Conservation (phyloP, 176 grass and related monocot genomes). For the Paspalum notatum region DNA sequence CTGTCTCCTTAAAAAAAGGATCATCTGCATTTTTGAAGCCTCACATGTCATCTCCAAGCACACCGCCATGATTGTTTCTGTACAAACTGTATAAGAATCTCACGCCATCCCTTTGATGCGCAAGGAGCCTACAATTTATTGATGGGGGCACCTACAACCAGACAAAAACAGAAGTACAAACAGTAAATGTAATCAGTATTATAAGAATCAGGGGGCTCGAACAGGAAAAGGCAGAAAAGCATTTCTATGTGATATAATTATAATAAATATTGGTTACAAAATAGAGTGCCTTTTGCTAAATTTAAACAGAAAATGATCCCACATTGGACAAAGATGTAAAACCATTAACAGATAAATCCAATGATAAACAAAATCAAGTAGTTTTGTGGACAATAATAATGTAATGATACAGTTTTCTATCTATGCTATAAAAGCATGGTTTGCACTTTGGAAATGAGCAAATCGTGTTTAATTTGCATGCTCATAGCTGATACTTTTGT, state of each 20-base stretch:
- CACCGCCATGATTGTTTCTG: constrained; percentile 86
- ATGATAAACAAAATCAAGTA: not conserved
- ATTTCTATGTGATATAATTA: not conserved
- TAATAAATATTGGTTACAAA: not conserved
- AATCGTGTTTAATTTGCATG: not conserved
- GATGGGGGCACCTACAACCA: constrained; percentile 79
- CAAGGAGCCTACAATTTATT: constrained; percentile 83
- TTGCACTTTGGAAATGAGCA: not conserved
- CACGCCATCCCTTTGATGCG: constrained; percentile 84
- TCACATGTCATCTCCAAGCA: constrained; percentile 99
- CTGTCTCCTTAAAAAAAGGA: not conserved
- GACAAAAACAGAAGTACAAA: constrained; percentile 21
- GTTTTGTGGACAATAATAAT: constrained; percentile 14
- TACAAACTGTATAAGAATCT: constrained; percentile 90
- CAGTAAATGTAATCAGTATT: constrained; percentile 13
- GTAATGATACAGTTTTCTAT: constrained; percentile 5
- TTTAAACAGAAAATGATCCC: not conserved
- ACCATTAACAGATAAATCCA: constrained; percentile 7
- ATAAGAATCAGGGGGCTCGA: constrained; percentile 14
- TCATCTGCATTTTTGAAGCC: constrained; percentile 2
- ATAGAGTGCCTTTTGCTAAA: not conserved
- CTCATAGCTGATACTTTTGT: constrained; percentile 3
- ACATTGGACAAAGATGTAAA: constrained; percentile 10
- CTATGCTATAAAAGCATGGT: not conserved
- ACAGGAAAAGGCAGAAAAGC: constrained; percentile 12